Evolutionary conservation across 345 rosid species (phyloP).

Genomic region (Orychophragmus violaceus): DNA sequence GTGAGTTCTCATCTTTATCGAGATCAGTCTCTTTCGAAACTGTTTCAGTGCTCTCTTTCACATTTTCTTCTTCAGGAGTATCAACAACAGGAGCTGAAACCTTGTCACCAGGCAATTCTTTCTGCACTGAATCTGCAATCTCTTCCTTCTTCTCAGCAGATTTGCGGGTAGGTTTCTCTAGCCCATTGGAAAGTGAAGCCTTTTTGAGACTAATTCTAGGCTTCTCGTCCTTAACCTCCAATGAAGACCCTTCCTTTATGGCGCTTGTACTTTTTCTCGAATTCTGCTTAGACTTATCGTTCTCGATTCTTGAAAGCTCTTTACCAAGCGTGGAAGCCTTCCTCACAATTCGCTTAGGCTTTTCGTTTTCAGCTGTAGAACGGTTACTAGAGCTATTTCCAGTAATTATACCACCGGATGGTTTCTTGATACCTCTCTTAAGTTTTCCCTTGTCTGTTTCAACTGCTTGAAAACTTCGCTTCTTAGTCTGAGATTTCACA

Average conservation of each 20-base stretch:
- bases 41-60: conserved; percentile 14
- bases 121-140: conserved; percentile 10
- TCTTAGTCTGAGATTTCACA: conserved; percentile 35
- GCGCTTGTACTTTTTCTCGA: conserved; percentile 41
- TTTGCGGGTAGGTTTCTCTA: conserved; percentile 27
- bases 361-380: conserved; percentile 36
- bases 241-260: conserved; percentile 37
- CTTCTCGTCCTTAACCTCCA: conserved; percentile 42
- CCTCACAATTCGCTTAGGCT: conserved; percentile 42
- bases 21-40: conserved; percentile 28
- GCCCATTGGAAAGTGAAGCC: conserved; percentile 33
- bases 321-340: conserved; percentile 42
- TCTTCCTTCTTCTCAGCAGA: conserved; percentile 38
- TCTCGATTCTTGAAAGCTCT: conserved; percentile 43
- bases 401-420: conserved; percentile 29
- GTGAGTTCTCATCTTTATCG: conserved; percentile 14
- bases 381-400: conserved; percentile 35
- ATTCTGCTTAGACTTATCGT: conserved; percentile 46
- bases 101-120: conserved; percentile 26
- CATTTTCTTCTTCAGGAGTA: conserved; percentile 29
- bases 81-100: conserved; percentile 20
- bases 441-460: conserved; percentile 36
- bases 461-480: conserved; percentile 29
- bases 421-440: conserved; percentile 46
- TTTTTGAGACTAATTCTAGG: conserved; percentile 37